Evolutionary conservation across 2,329 filamentous ascomycete species (phyloP), one percentile per base, ranked within the genome.

Genomic region (Fusarium torreyae): DNA sequence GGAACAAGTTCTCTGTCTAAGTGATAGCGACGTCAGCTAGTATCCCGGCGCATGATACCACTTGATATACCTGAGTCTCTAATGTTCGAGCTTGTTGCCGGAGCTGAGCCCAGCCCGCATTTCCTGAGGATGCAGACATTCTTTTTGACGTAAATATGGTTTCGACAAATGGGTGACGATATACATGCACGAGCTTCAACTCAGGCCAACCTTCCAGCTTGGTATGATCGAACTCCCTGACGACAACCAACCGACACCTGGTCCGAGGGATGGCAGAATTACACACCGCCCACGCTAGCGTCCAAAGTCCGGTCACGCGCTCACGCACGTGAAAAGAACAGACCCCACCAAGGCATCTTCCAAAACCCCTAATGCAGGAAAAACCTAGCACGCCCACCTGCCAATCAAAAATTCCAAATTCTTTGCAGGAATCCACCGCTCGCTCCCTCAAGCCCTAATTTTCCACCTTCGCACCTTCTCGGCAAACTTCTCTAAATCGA

Each of bases 61-160:
- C 63, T 64, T 18, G 13, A 50, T 79, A 70, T 85, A 97, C 95
- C 87, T 98, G 95, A 65, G 91, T 93, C 81, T 99, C 96, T 67
- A 98, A 85, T 44, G 90, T 89, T 75, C 96, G 88, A 66, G 94
- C 93, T 82, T 98, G 95, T 79, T 98, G 94, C 75, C 96, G 92
- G 73, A 98, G 87, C 83, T 98, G 94, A 76, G 94, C 91, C 96
- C 96, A 99, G 82, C 94, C 91, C 68, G 87, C 85, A 68, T 82
- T 89, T 69, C 87, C 83, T 6, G 65, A 66, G 61, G 84, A 80
- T 71, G 84, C 77, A 68, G 86, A 82, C 87, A 89, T 90, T 69
- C 51, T 76, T 44, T 40, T 49, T 46, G 50, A 53, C 42, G 11
- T 46, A 43, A 45, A 26, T 46, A 51, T 39, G 48, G 43, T 38